Conservation (phyloP, 306 rosid species). For the Cicer pinnatifidum region DNA sequence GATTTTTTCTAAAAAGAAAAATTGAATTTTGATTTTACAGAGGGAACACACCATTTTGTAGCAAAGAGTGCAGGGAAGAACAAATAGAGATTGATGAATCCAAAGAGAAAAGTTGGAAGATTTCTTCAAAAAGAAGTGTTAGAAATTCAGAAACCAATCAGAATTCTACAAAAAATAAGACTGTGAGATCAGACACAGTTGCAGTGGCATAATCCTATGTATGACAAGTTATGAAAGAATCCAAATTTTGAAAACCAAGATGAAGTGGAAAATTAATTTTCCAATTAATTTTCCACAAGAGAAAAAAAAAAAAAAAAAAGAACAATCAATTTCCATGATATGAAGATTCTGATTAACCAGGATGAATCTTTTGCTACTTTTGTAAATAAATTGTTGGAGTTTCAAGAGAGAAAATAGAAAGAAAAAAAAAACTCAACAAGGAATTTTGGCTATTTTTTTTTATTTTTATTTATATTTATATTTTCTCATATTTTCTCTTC, state of each 20-base stretch:
- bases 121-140: slow-evolving; percentile 56
- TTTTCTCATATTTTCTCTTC: background rate
- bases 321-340: slow-evolving; percentile 35
- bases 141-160: slow-evolving; percentile 62
- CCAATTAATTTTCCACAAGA: background rate
- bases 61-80: slow-evolving; percentile 90
- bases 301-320: background rate
- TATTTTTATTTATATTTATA: slow-evolving; percentile 2
- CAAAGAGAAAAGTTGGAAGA: slow-evolving; percentile 69
- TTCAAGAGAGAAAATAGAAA: background rate
- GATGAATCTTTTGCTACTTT: slow-evolving; percentile 44
- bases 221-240: slow-evolving; percentile 1
- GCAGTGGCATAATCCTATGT: slow-evolving; percentile 63
- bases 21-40: slow-evolving; percentile 51
- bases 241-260: slow-evolving; percentile 37
- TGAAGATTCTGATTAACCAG: slow-evolving; percentile 47
- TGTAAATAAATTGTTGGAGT: slow-evolving; percentile 46
- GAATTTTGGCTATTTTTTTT: slow-evolving; percentile 46
- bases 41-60: slow-evolving; percentile 95
- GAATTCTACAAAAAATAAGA: slow-evolving; percentile 55
- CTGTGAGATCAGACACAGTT: slow-evolving; percentile 71
- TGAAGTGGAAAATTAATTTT: slow-evolving; percentile 9
- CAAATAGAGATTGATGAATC: slow-evolving; percentile 81
- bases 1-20: too few relatives aligned
- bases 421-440: slow-evolving; percentile 38